Evolutionary conservation across 768 basidiomycete species (phyloP).

Genomic region (Phanerodontia chrysosporium): DNA sequence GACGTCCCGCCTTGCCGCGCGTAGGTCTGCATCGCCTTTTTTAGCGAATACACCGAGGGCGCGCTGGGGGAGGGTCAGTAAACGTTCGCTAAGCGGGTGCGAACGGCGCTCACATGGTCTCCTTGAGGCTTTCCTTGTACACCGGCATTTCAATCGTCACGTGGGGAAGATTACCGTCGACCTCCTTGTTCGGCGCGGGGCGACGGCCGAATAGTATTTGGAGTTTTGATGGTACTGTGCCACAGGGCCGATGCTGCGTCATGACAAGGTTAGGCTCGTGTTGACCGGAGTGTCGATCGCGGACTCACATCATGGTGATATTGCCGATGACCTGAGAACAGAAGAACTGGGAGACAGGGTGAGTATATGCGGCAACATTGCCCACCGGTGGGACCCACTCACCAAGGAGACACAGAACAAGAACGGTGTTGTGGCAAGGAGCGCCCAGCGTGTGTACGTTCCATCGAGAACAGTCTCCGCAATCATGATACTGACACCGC

Average conservation of each 20-base stretch:
- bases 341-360: slow-evolving; percentile 54
- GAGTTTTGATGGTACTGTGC: slow-evolving; percentile 86
- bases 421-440: slow-evolving; percentile 63
- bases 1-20: slow-evolving; percentile 86
- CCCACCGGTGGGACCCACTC: slow-evolving; percentile 24
- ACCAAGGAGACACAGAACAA: slow-evolving; percentile 75
- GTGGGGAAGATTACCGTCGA: slow-evolving; percentile 66
- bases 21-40: slow-evolving; percentile 89
- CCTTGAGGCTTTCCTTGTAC: slow-evolving; percentile 80
- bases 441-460: slow-evolving; percentile 55
- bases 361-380: not conserved
- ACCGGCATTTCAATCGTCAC: slow-evolving; percentile 82
- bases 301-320: slow-evolving; percentile 56
- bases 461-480: slow-evolving; percentile 69
- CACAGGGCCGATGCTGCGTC: slow-evolving; percentile 67
- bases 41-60: slow-evolving; percentile 72
- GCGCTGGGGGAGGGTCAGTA: slow-evolving; percentile 37
- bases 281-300: not conserved
- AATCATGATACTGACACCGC: slow-evolving; percentile 54
- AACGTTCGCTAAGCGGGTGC: not conserved
- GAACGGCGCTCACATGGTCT: slow-evolving; percentile 65
- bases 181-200: slow-evolving; percentile 57
- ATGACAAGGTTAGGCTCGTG: not conserved
- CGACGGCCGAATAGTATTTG: slow-evolving; percentile 71
- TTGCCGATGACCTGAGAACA: slow-evolving; percentile 64